Percentiles rank a stretch among this genome's conserved stretches.
Conservation (phyloP, 192 early-diverging fungal species). For the Backusella westeae region DNA sequence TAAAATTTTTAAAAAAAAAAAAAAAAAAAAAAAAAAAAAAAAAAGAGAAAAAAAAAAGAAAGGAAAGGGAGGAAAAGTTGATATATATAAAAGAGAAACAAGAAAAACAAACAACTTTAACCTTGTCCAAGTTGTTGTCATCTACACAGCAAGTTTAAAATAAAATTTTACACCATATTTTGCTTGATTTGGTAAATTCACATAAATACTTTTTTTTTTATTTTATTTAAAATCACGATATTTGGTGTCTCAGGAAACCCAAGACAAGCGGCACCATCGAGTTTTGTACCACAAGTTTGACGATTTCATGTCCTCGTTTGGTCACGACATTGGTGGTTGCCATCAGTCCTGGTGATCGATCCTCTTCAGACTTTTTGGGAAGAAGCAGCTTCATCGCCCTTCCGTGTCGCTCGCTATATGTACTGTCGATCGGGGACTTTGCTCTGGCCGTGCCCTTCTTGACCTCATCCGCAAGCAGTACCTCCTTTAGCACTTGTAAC, state of each 20-base stretch:
- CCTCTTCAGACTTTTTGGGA: background rate
- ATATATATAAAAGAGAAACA: background rate
- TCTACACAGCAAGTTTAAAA: background rate
- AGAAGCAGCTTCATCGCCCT: background rate
- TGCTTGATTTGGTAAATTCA: background rate
- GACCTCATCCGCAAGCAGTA: conserved; percentile 44
- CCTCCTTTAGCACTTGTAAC: conserved; percentile 48
- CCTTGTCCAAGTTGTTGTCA: background rate
- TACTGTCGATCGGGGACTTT: background rate
- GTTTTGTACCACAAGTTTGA: conserved; percentile 50
- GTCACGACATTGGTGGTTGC: conserved; percentile 29
- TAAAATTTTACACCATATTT: background rate
- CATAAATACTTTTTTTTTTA: no score
- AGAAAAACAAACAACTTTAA: background rate
- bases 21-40: no score
- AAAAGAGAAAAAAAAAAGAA: background rate
- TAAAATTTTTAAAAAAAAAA: no score
- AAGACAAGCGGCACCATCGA: conserved; percentile 47
- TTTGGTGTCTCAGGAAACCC: conserved; percentile 36
- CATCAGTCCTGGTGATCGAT: background rate
- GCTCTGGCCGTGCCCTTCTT: conserved; percentile 24
- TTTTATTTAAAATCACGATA: background rate
- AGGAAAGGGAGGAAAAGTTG: background rate
- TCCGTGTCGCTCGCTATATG: background rate
- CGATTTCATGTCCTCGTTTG: conserved; percentile 47